Base-by-base conservation (phyloP, 495 filamentous ascomycete species). In the Hypoxylon intermedium region DNA sequence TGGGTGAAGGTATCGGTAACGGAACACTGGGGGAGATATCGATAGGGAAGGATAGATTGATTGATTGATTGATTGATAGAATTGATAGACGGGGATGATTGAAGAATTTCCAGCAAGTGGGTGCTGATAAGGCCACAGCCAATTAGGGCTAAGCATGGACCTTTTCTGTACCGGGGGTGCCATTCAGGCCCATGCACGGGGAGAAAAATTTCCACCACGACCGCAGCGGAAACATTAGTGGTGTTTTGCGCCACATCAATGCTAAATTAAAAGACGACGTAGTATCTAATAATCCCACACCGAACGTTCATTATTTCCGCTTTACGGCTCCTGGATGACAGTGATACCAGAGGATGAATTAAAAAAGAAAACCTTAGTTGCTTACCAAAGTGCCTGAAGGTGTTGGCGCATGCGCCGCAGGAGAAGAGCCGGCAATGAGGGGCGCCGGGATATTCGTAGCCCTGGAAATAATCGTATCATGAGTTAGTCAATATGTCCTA, bases 61-160 rank as follows among this genome's bases (percentile, higher is more conserved):
- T 60, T 55, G 63, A 56, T 59, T 54, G 16, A 55, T 59, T 21
- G 52, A 57, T 34, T 49, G 67, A 69, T 67, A 67, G 58, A 67
- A 76, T 70, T 74, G 73, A 74, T 75, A 73, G 65, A 75, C 67
- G 58, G 55, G 40, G n/a, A 65, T 55, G 62, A 65, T 65, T 65
- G 62, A 65, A 60, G 62, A 65, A 65, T 60, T 65, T 65, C 61
- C 34, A 65, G 55, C 52, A 65, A 56, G 62, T 65, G 62, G 62
- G 46, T 56, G 56, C 62, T 65, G 62, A 65, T 65, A 65, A 65
- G 62, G 46, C 3, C 23, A 9, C 12, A 52, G 15, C 62, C 62
- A 65, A 65, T 65, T 56, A 60, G 6, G 45, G 24, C 18, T 5
- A n/a, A 5, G 45, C 56, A 65, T 45, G 18, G 56, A 9, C 50